phyloP scores from a whole-genome alignment of 257 asterid species.

The Datura wrightii region DNA sequence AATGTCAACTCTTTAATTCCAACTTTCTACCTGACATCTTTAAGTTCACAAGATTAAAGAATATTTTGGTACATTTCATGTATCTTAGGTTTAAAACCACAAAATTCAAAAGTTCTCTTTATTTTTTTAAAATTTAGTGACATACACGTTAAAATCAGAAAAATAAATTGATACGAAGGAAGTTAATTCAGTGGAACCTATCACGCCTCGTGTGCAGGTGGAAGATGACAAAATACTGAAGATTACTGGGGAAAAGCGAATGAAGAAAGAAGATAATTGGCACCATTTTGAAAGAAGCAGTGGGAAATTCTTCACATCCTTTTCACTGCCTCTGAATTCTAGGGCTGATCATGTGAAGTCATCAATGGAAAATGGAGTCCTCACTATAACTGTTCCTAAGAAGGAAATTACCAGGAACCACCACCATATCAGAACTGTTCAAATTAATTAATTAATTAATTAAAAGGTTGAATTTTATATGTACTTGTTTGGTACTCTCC shows the following conservation, averaged over 20 bases:
- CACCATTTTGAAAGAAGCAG: slow-evolving; percentile 40
- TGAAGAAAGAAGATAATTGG: slow-evolving; percentile 52
- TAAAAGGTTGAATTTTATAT: background rate
- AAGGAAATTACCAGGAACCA: slow-evolving; percentile 31
- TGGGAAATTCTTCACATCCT: slow-evolving; percentile 41
- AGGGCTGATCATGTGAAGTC: slow-evolving; percentile 41
- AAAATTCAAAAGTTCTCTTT: too few species aligned
- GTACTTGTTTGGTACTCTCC: background rate
- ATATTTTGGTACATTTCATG: too few species aligned
- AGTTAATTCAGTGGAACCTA: background rate
- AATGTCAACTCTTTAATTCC: too few species aligned
- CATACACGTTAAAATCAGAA: too few species aligned
- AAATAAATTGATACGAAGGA: too few species aligned
- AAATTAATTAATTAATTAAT: slow-evolving; percentile 32
- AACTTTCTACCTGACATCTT: too few species aligned
- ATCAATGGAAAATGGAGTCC: slow-evolving; percentile 43
- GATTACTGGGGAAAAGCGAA: slow-evolving; percentile 45
- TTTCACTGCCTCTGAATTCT: slow-evolving; percentile 48
- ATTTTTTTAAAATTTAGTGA: too few species aligned
- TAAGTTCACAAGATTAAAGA: too few species aligned
- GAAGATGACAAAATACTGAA: slow-evolving; percentile 39
- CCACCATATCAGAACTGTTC: slow-evolving; percentile 30
- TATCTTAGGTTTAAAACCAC: too few species aligned
- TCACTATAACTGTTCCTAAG: slow-evolving; percentile 52
- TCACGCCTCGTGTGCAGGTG: background rate